phyloP scores from a whole-genome alignment of 805 yeast genomes.

The Zygotorulaspora danielsina region DNA sequence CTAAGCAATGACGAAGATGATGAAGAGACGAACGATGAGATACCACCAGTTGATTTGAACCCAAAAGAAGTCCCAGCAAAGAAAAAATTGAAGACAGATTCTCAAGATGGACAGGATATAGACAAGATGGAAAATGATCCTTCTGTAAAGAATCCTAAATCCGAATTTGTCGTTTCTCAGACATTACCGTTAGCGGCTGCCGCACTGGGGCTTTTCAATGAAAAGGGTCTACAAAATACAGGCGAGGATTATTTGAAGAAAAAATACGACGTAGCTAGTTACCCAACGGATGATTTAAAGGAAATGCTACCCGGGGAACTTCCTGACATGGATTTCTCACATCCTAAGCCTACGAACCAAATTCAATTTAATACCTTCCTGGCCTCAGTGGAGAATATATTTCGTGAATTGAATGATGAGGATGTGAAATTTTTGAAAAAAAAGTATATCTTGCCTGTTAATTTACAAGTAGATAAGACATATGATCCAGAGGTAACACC shows the following conservation, averaged over 20 bases:
- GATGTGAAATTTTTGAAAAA: slow-evolving; percentile 71
- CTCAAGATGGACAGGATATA: slow-evolving; percentile 12
- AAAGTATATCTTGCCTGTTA: slow-evolving; percentile 53
- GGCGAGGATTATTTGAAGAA: slow-evolving; percentile 70
- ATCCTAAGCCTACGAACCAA: slow-evolving; percentile 81
- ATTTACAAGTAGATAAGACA: slow-evolving; percentile 34
- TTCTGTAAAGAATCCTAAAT: slow-evolving; percentile 61
- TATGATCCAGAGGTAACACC: slow-evolving; percentile 72
- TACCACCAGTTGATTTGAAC: slow-evolving; percentile 3
- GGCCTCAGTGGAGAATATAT: slow-evolving; percentile 79
- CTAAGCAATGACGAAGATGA: slow-evolving; percentile 13
- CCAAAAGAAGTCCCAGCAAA: slow-evolving; percentile 9
- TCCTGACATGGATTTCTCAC: slow-evolving; percentile 82
- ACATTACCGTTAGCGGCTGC: slow-evolving; percentile 62
- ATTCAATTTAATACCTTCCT: slow-evolving; percentile 88
- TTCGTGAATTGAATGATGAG: slow-evolving; percentile 71
- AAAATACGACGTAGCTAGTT: slow-evolving; percentile 86
- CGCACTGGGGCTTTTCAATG: slow-evolving; percentile 61
- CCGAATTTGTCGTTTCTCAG: slow-evolving; percentile 70
- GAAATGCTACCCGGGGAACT: slow-evolving; percentile 80
- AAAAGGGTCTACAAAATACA: slow-evolving; percentile 57
- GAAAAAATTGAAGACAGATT: slow-evolving; percentile 16
- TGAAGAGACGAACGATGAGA: slow-evolving; percentile 14
- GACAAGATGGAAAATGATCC: slow-evolving; percentile 50
- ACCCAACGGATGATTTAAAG: slow-evolving; percentile 71